Evolutionary conservation across 805 yeast species (phyloP).

Genomic region (Candida qinlingensis): DNA sequence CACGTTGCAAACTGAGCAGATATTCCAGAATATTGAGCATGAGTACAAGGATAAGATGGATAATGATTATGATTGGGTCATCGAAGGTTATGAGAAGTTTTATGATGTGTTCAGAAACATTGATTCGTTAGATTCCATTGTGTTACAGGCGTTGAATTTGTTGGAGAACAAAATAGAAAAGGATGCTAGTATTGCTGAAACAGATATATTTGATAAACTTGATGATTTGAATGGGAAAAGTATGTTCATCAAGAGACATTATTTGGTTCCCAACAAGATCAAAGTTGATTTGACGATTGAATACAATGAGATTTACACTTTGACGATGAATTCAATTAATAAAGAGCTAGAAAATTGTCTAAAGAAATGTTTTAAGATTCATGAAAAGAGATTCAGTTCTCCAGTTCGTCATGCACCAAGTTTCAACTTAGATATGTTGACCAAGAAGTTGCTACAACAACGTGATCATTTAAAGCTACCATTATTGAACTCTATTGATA

Average conservation of each 20-base stretch:
- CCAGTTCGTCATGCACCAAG: slow-evolving; percentile 36
- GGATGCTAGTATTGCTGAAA: slow-evolving; percentile 23
- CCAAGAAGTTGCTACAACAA: slow-evolving; percentile 27
- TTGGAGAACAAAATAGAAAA: slow-evolving; percentile 28
- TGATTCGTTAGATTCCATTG: slow-evolving; percentile 30
- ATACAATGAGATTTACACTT: slow-evolving; percentile 37
- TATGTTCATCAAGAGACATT: slow-evolving; percentile 24
- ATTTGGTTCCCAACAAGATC: slow-evolving; percentile 26
- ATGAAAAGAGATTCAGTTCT: slow-evolving; percentile 33
- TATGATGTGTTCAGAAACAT: slow-evolving; percentile 27
- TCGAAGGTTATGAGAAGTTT: slow-evolving; percentile 29
- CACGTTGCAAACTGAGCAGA: slow-evolving; percentile 14
- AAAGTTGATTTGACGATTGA: slow-evolving; percentile 37
- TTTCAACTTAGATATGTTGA: slow-evolving; percentile 31
- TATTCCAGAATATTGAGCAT: slow-evolving; percentile 7
- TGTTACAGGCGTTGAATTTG: slow-evolving; percentile 30
- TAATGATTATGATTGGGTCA: slow-evolving; percentile 27
- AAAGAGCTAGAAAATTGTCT: slow-evolving; percentile 34
- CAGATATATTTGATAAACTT: slow-evolving; percentile 26
- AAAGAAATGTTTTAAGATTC: slow-evolving; percentile 31
- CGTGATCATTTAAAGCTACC: slow-evolving; percentile 34
- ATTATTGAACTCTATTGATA: slow-evolving; percentile 33
- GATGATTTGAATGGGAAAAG: slow-evolving; percentile 27
- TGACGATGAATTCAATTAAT: slow-evolving; percentile 38
- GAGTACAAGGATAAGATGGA: not conserved